phyloP scores from a whole-genome alignment of 2,329 filamentous ascomycete species.

The Scleromitrula shiraiana region DNA sequence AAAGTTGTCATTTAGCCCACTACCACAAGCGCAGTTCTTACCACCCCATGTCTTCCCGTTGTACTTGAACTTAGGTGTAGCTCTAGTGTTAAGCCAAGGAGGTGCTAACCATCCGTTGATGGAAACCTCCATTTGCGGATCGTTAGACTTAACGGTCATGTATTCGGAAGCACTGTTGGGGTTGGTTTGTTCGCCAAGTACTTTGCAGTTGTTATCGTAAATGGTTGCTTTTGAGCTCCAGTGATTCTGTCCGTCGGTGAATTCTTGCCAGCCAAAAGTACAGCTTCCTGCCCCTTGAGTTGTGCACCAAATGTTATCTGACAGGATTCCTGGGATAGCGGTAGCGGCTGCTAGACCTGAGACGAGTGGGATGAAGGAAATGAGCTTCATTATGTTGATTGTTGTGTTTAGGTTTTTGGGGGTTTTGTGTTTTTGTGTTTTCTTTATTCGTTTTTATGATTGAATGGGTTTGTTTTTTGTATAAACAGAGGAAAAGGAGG shows the following conservation, averaged over 20 bases:
- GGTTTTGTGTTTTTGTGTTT: too few species aligned
- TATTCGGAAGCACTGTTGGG: background rate
- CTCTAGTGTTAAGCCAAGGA: background rate
- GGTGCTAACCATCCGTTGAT: background rate
- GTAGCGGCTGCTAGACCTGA: too few species aligned
- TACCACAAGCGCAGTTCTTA: background rate
- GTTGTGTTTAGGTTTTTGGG: too few species aligned
- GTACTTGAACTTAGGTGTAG: background rate
- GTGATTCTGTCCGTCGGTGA: background rate
- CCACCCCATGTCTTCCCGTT: background rate
- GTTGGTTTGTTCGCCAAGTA: conserved; percentile 28
- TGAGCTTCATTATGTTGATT: too few species aligned
- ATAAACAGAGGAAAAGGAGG: too few species aligned
- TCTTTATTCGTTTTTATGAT: too few species aligned
- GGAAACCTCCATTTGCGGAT: background rate
- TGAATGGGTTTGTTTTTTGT: too few species aligned
- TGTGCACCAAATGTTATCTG: background rate
- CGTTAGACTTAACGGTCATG: background rate
- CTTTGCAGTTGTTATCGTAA: background rate
- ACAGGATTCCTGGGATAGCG: too few species aligned
- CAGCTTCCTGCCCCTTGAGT: background rate
- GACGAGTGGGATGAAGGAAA: too few species aligned
- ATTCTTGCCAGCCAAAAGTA: conserved; percentile 1
- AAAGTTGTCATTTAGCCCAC: background rate
- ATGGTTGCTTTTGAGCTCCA: background rate